phyloP scores from a whole-genome alignment of 1,284 basidiomycete species.

The Paramarasmius palmivorus region DNA sequence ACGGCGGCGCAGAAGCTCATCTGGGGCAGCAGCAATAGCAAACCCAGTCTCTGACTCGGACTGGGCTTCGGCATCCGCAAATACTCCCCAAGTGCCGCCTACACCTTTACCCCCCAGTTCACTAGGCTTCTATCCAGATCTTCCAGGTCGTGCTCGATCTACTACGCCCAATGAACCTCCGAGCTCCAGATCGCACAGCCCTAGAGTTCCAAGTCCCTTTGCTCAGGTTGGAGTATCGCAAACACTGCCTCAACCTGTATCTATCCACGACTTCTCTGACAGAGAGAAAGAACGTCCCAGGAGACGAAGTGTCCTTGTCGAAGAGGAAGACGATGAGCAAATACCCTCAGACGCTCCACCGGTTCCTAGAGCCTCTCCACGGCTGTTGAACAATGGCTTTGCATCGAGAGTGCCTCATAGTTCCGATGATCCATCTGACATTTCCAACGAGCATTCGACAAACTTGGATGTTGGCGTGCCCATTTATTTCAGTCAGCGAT shows the following conservation, averaged over 20 bases:
- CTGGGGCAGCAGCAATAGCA: conserved; percentile 37
- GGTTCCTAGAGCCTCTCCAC: conserved; percentile 27
- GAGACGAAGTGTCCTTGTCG: conserved; percentile 67
- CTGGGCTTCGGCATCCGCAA: conserved; percentile 55
- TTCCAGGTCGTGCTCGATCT: conserved; percentile 33
- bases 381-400: conserved; percentile 25
- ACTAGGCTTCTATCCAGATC: conserved; percentile 33
- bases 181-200: conserved; percentile 24
- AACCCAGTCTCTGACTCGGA: conserved; percentile 66
- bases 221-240: conserved; percentile 11
- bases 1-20: conserved; percentile 57
- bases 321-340: conserved; percentile 61
- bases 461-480: conserved; percentile 42
- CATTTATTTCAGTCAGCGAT: conserved; percentile 43
- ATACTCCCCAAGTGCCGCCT: conserved; percentile 59
- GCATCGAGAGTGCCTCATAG: conserved; percentile 42
- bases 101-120: conserved; percentile 45
- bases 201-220: conserved; percentile 12
- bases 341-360: conserved; percentile 32
- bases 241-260: conserved; percentile 21
- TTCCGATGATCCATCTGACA: conserved; percentile 51
- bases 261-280: conserved; percentile 15
- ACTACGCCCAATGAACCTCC: conserved; percentile 41
- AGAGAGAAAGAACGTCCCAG: conserved; percentile 41
- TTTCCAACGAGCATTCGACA: conserved; percentile 43